phyloP scores from a whole-genome alignment of 2,329 filamentous ascomycete genomes.

The Waltergamsia citrina region DNA sequence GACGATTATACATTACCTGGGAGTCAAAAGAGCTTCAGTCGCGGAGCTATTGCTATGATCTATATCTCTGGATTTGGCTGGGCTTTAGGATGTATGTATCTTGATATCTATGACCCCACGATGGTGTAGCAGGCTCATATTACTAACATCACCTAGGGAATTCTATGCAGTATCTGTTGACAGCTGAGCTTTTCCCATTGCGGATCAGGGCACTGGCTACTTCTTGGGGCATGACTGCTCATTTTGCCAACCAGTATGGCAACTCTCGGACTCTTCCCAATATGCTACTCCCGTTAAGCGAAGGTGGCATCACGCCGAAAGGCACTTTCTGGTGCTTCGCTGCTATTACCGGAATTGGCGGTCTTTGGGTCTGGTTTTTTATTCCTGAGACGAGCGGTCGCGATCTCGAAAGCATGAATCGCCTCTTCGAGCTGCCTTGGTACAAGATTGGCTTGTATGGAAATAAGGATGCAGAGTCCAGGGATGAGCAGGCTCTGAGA shows the following conservation, averaged over 20 bases:
- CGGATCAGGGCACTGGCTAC: conserved; percentile 63
- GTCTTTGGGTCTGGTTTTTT: conserved; percentile 61
- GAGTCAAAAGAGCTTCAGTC: conserved; percentile 45
- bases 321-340: conserved; percentile 75
- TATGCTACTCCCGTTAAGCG: conserved; percentile 48
- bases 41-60: conserved; percentile 64
- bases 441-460: conserved; percentile 57
- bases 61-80: conserved; percentile 61
- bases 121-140: no score
- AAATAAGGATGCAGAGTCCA: conserved; percentile 38
- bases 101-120: no score
- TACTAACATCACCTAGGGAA: no score
- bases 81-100: conserved; percentile 54
- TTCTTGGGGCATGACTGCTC: conserved; percentile 66
- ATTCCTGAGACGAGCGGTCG: conserved; percentile 63
- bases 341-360: conserved; percentile 56
- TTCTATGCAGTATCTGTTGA: conserved; percentile 69
- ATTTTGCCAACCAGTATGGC: conserved; percentile 66
- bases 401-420: conserved; percentile 59
- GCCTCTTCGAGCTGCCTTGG: conserved; percentile 64
- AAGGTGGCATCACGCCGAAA: conserved; percentile 42
- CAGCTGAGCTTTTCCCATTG: conserved; percentile 68
- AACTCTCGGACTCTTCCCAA: conserved; percentile 66
- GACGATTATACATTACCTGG: conserved; percentile 17
- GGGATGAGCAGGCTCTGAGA: no score